Base-by-base conservation (phyloP, 306 rosid genomes). In the Albizia julibrissin region DNA sequence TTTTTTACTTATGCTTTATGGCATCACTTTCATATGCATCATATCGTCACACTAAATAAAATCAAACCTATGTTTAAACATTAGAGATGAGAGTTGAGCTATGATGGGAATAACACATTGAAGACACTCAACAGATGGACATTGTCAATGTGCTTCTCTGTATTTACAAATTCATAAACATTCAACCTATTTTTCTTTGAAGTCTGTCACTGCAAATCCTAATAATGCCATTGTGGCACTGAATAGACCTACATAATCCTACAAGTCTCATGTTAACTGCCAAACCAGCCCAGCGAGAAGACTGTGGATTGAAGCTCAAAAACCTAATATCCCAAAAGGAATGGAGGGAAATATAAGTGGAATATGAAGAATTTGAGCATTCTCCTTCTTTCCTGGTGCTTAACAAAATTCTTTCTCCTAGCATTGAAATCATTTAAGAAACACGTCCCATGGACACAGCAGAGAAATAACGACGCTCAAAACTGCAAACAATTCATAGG, bases 11-110 rank as follows among this genome's bases (percentile, higher is more conserved):
- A 14, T 65, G 10, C 31, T 59, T 59, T 22, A 29, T 59, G 16
- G 27, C 33, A 67, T 64, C 47, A 72, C 81, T 82, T 64, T 29
- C 39, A 39, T 79, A 69, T 16, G 66, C 33, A 80, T 26, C 18
- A 77, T 10, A 83, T 29, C 68, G 42, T 72, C 78, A 76, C 15
- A 34, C 22, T 8, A 46, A 40, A 69, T 27, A 24, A 71, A 74
- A 66, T 31, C 54, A 11, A 33, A 56, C 46, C 31, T 6, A 50
- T 27, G 7, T 71, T 31, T 65, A 27, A 40, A 75, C 59, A 73
- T 79, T 12, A 12, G 39, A 71, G 50, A 50, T 21, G 8, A 52
- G 65, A 50, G 47, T 74, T 29, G n/a, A 62, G 76, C 7, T 52
- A 24, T 19, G 52, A 47, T 71, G 44, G 29, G 21, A 49, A 62